Evolutionary conservation across 768 basidiomycete species (phyloP).

Genomic region (Suillus bovinus): DNA sequence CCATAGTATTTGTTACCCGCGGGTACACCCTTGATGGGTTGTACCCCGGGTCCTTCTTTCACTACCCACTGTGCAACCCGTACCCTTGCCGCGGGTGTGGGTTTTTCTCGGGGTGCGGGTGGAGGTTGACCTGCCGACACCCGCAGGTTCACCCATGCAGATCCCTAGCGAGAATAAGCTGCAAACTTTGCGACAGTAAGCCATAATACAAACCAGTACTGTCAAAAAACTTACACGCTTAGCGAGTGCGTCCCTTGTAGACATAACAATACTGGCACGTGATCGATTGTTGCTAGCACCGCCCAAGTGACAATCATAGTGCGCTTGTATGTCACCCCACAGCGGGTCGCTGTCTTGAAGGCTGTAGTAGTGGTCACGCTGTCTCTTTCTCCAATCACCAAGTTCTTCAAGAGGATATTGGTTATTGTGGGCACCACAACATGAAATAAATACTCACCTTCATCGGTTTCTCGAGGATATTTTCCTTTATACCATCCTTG

Average conservation of each 20-base stretch:
- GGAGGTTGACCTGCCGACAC: not conserved
- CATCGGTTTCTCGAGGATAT: not conserved
- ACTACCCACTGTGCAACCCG: too few relatives aligned
- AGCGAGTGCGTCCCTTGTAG: not conserved
- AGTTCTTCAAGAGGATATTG: not conserved
- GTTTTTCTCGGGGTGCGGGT: too few relatives aligned
- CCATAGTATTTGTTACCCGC: not conserved
- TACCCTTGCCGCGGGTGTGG: too few relatives aligned
- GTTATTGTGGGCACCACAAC: not conserved
- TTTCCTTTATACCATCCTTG: slow-evolving; percentile 4
- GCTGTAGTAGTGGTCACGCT: not conserved
- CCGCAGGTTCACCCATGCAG: slow-evolving; percentile 2
- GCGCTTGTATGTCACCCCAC: not conserved
- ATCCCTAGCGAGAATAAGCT: slow-evolving; percentile 1
- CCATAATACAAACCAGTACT: not conserved
- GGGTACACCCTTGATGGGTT: not conserved
- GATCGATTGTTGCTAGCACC: not conserved
- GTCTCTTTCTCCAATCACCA: not conserved
- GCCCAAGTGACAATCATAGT: not conserved
- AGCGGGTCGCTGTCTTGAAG: not conserved
- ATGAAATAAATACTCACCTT: not conserved
- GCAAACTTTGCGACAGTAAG: not conserved
- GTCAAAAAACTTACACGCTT: not conserved
- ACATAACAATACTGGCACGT: not conserved
- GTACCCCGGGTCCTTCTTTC: too few relatives aligned